A percentile compares a stretch with the other conserved stretches of the same genome.
Conservation (phyloP, 768 basidiomycete genomes). For the Podaxis mareebaensis region DNA sequence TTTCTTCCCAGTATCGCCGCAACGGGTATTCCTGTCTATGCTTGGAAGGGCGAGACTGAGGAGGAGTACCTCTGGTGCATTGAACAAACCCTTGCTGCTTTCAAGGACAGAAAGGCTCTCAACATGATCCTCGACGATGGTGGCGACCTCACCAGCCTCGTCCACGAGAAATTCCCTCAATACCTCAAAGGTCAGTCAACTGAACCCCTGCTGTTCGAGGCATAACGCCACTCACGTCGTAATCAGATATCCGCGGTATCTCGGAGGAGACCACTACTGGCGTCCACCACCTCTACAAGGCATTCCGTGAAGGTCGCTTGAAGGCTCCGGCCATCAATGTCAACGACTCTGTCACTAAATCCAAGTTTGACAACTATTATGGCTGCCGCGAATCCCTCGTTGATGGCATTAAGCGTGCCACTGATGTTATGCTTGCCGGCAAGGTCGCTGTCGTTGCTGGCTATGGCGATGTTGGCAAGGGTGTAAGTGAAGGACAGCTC, state of each 20-base stretch:
- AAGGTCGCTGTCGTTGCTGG: constrained; percentile 99
- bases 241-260: constrained; percentile 80
- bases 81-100: constrained; percentile 90
- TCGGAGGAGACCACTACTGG: constrained; percentile 99
- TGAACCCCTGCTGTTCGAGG: background rate
- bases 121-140: constrained; percentile 99
- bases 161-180: constrained; percentile 96
- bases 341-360: constrained; percentile 99
- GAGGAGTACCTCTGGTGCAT: constrained; percentile 99
- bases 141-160: constrained; percentile 91
- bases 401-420: constrained; percentile 99
- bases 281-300: constrained; percentile 99
- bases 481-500: constrained; percentile 57
- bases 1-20: constrained; percentile 75
- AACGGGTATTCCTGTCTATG: constrained; percentile 97
- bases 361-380: constrained; percentile 99
- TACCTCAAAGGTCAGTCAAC: constrained; percentile 63
- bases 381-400: constrained; percentile 99
- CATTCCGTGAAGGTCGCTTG: constrained; percentile 92
- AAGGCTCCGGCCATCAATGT: constrained; percentile 99
- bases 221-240: constrained; percentile 8
- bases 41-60: constrained; percentile 99
- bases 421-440: constrained; percentile 99
- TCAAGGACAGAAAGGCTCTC: constrained; percentile 77
- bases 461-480: constrained; percentile 99